A percentile compares a stretch with the other conserved stretches of the same genome.
These are phyloP conservation scores for Globisporangium viniferum DNA, from an alignment of 352 stramenopile species.

Conservation along the genomic window DNA sequence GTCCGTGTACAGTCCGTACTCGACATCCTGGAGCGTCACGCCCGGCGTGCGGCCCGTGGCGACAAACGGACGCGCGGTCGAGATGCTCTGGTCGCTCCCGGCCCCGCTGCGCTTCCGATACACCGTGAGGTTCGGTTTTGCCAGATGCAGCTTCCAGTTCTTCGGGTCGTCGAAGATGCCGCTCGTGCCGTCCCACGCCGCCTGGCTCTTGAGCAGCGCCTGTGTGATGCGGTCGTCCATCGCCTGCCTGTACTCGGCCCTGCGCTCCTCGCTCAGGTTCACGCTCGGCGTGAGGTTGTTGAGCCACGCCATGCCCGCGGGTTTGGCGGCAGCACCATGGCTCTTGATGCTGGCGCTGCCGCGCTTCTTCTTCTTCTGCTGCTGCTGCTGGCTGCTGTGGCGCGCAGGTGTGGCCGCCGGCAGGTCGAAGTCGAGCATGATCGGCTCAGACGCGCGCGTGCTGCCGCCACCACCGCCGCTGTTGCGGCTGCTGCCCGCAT, in stretches of 20 bases:
- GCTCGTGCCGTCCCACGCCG: constrained; percentile 54
- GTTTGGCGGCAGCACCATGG: background rate
- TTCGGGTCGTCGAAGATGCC: constrained; percentile 61
- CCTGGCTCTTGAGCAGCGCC: constrained; percentile 38
- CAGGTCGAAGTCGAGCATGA: constrained; percentile 18
- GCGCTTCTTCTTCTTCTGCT: too few species aligned
- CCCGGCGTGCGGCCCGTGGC: constrained; percentile 51
- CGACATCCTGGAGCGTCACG: constrained; percentile 58
- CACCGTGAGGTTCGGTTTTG: constrained; percentile 47
- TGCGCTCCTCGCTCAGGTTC: constrained; percentile 10
- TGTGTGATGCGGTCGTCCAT: constrained; percentile 37
- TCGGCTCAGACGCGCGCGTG: constrained; percentile 14
- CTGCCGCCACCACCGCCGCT: background rate
- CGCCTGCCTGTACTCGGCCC: constrained; percentile 7
- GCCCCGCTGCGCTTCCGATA: constrained; percentile 25
- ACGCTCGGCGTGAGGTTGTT: constrained; percentile 14
- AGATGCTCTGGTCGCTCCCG: constrained; percentile 7
- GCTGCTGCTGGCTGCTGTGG: background rate
- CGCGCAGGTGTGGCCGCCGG: background rate
- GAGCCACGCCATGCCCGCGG: constrained; percentile 5
- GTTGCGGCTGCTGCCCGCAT: background rate
- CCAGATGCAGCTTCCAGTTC: constrained; percentile 61
- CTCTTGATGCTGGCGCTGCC: background rate
- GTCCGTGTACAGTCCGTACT: constrained; percentile 68
- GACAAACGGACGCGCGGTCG: constrained; percentile 41